phyloP scores from a whole-genome alignment of 345 rosid species.

The Moricandia moricandioides region DNA sequence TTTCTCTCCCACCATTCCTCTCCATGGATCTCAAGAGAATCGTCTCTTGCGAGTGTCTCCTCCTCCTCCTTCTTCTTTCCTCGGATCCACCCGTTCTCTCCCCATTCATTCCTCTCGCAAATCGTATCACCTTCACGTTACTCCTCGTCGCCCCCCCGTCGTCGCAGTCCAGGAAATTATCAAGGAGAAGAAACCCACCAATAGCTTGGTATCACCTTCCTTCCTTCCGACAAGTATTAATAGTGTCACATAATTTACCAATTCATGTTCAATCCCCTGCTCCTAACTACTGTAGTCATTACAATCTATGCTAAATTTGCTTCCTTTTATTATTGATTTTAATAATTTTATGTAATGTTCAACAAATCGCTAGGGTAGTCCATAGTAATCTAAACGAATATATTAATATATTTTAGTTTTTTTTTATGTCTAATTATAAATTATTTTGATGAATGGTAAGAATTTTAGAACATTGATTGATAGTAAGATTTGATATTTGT shows the following conservation, averaged over 20 bases:
- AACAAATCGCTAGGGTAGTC: no score
- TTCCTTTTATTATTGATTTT: no score
- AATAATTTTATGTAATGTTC: no score
- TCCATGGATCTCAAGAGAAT: slow-evolving; percentile 46
- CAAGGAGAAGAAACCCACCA: slow-evolving; percentile 51
- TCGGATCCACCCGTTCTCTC: slow-evolving; percentile 52
- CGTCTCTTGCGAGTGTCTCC: slow-evolving; percentile 30
- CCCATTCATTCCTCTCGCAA: not conserved
- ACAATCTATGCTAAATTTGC: no score
- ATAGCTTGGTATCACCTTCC: slow-evolving; percentile 13
- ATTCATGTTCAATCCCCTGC: no score
- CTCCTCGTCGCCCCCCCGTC: slow-evolving; percentile 44
- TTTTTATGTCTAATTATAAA: no score
- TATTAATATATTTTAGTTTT: no score
- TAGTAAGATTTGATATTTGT: not conserved
- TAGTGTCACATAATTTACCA: no score
- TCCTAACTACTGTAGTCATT: no score
- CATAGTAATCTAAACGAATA: no score
- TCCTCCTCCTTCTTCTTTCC: slow-evolving; percentile 28
- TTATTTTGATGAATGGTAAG: no score
- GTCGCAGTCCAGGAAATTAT: slow-evolving; percentile 51
- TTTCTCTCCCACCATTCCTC: slow-evolving; percentile 45
- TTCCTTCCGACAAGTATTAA: not conserved
- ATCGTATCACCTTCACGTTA: not conserved
- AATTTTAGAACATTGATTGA: no score